Conservation (phyloP, 2,329 filamentous ascomycete genomes). For the Fusarium continuum region DNA sequence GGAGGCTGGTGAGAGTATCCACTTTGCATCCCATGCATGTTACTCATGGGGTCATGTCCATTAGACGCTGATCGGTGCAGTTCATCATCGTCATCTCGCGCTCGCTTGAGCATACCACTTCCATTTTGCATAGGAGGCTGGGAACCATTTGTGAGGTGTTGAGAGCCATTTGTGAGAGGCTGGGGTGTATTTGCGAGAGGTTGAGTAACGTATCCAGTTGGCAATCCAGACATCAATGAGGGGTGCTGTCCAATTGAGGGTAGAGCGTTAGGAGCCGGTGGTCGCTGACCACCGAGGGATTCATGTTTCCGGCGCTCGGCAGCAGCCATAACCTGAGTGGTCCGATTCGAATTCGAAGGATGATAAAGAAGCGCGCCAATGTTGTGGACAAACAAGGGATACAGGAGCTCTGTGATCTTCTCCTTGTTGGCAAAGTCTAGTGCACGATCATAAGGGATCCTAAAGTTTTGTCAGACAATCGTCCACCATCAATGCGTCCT, state of each 20-base stretch:
- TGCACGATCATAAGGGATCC: slow-evolving; percentile 98
- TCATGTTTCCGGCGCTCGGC: slow-evolving; percentile 81
- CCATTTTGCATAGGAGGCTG: slow-evolving; percentile 67
- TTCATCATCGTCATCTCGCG: slow-evolving; percentile 69
- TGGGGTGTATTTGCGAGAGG: slow-evolving; percentile 16
- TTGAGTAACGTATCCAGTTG: slow-evolving; percentile 15
- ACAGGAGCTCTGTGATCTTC: slow-evolving; percentile 95
- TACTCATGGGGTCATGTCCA: slow-evolving; percentile 73
- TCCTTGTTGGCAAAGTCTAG: slow-evolving; percentile 99
- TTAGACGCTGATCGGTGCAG: slow-evolving; percentile 69
- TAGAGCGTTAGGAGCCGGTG: slow-evolving; percentile 62
- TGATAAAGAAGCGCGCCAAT: slow-evolving; percentile 94
- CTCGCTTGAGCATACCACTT: slow-evolving; percentile 57
- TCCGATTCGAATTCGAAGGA: slow-evolving; percentile 84
- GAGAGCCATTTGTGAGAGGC: slow-evolving; percentile 28
- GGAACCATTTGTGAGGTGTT: slow-evolving; percentile 20
- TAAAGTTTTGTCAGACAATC: slow-evolving; percentile 53
- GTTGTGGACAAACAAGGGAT: slow-evolving; percentile 97
- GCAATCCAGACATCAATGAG: slow-evolving; percentile 25
- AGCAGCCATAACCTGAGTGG: slow-evolving; percentile 87
- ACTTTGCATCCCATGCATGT: slow-evolving; percentile 66
- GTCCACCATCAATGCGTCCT: slow-evolving; percentile 12
- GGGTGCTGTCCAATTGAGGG: slow-evolving; percentile 74
- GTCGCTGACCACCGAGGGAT: slow-evolving; percentile 65
- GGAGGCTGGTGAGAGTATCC: slow-evolving; percentile 71